Base-by-base conservation (phyloP, 2,329 filamentous ascomycete genomes). In the Calycina marina region DNA sequence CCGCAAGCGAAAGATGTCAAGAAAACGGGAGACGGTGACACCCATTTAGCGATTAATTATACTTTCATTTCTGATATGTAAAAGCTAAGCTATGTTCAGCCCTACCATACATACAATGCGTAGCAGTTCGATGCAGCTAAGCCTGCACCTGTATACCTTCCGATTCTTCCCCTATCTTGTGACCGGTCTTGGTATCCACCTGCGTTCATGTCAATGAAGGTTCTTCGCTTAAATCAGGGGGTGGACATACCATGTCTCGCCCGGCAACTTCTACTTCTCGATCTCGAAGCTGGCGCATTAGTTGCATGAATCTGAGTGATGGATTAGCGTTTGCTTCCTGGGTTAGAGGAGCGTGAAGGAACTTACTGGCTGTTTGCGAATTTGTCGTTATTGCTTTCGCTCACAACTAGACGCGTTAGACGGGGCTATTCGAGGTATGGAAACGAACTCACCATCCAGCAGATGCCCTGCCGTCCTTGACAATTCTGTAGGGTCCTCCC, bases 221-320 rank as follows among this genome's bases (percentile, higher is more conserved):
- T 22, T 2, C 8, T 22, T 22, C 20, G 20, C 20, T 22, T 22
- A n/a, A 22, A 9, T n/a, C 3, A 22, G 20, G 20, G 20, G 8
- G n/a, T 9, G n/a, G 20, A 22, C 8, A 22, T 10, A 78, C 70
- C 46, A 80, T 62, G 45, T 72, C 69, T 50, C 83, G 76, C 25
- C 76, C 79, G 42, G 81, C 66, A 22, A 90, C 72, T 30, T 68
- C 67, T 10, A 85, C 72, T 56, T 90, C 75, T 34, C 68, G 63
- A 48, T 82, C 73, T 31, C 77, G 68, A 34, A 90, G 69, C 37
- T 71, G 68, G 16, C 78, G 70, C 82, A 92, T 90, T 28, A 92
- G 59, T 4, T 68, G 63, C 1, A 88, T 57, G 48, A 92, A 92
- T n/a, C 20, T 22, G n/a, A n/a, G n/a, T 9, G 8, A 8, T 22